Evolutionary conservation across 768 basidiomycete genomes (phyloP), one percentile per base, ranked within the genome.

Genomic region (Tulasnella sp.): DNA sequence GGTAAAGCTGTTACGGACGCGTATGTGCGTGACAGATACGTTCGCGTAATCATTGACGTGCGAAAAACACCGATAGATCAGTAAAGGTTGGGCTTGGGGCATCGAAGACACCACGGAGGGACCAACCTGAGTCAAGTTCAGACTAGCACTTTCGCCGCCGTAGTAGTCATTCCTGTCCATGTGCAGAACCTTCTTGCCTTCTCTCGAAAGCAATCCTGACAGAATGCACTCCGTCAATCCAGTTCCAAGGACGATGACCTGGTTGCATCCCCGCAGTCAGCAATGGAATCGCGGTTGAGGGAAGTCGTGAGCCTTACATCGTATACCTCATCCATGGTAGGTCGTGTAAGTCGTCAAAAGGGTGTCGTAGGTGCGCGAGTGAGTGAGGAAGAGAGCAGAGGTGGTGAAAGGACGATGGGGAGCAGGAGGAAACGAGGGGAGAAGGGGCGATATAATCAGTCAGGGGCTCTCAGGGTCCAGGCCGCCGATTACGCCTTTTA

Each of bases 161-260:
- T 99, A 99, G 87, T 99, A 99, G 86, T 99, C 97, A 84, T 99
- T 99, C 84, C 95, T 89, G 86, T 97, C 96, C 90, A 98, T 98
- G 86, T 99, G 98, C 75, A 99, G 91, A 83, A 99, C 98, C 88
- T 99, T 99, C 90, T 99, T 98, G 81, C 98, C 97, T 85, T 98
- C 98, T 71, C 98, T 97, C 27, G 97, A 99, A 83, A 99, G 89
- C 83, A 99, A 87, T 48, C 98, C 98, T 21, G 98, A 99, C 81
- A 99, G 91, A 85, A 99, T 97, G 87, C 98, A 99, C 86, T 99
- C 98, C 39, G 97, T 98, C 84, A 99, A 88, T 81, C 98, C 98
- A 81, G 98, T 99, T 80, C 98, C 98, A 83, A 99, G 90, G 82
- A 96, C 93, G 85, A 95, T 90, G 86, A 94, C 94, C 93, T 95